Evolutionary conservation across 352 stramenopile species (phyloP).

Genomic region (Globisporangium acanthophoron): DNA sequence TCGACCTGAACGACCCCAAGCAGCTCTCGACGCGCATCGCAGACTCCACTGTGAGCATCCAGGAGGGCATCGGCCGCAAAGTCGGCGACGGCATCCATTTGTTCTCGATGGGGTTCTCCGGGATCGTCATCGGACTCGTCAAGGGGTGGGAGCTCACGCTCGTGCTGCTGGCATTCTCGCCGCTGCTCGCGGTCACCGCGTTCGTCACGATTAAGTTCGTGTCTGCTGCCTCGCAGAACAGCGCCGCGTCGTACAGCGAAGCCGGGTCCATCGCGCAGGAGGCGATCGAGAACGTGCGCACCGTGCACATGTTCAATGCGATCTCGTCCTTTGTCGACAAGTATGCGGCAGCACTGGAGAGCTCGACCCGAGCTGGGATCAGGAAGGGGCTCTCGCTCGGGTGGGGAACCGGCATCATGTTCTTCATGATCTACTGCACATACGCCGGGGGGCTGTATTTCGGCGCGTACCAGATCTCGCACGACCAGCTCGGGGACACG

Average conservation of each 20-base stretch:
- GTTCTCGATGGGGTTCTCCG: slow-evolving; percentile 50
- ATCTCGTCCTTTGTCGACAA: slow-evolving; percentile 49
- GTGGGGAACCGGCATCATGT: slow-evolving; percentile 58
- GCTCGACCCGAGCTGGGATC: slow-evolving; percentile 41
- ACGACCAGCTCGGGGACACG: slow-evolving; percentile 41
- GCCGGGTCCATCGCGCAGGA: slow-evolving; percentile 67
- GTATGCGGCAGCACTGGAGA: slow-evolving; percentile 39
- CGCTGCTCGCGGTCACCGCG: slow-evolving; percentile 44
- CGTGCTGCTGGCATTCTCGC: slow-evolving; percentile 59
- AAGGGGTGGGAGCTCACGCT: slow-evolving; percentile 72
- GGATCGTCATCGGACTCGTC: slow-evolving; percentile 55
- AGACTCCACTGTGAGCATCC: slow-evolving; percentile 37
- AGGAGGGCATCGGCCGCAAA: slow-evolving; percentile 59
- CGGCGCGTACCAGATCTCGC: slow-evolving; percentile 51
- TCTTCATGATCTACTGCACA: slow-evolving; percentile 55
- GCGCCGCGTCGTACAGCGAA: slow-evolving; percentile 50
- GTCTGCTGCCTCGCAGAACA: slow-evolving; percentile 32
- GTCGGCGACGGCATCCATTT: slow-evolving; percentile 59
- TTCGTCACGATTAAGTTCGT: slow-evolving; percentile 52
- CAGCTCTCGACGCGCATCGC: slow-evolving; percentile 20
- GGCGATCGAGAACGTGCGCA: slow-evolving; percentile 58
- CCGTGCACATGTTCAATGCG: slow-evolving; percentile 75
- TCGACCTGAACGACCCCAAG: slow-evolving; percentile 34
- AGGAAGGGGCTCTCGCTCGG: slow-evolving; percentile 43
- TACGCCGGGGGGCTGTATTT: slow-evolving; percentile 81